Evolutionary conservation across 192 early-diverging fungal genomes (phyloP), one percentile per base, ranked within the genome.

Genomic region (Diversispora eburnea): DNA sequence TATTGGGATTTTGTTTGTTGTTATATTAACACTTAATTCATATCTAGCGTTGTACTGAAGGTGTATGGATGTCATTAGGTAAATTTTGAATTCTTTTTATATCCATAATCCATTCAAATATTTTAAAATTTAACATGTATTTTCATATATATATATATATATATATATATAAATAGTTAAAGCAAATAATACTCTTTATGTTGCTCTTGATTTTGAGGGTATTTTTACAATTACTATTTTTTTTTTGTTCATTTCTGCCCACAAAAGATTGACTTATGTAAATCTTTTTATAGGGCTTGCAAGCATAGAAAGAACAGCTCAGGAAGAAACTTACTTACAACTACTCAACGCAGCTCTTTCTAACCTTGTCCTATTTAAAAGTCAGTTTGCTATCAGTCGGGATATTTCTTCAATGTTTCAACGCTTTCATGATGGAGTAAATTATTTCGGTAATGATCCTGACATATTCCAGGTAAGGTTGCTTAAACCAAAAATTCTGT

Each of bases 151-250:
- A n/a, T n/a, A n/a, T n/a, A n/a, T n/a, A n/a, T n/a, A n/a, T 45
- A 67, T 49, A 48, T 19, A 67, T 67, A 20, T 39, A 43, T 46
- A 20, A n/a, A 19, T 12, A 72, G 70, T 51, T 6, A 61, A 61
- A 61, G 49, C 47, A 1, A 49, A 67, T 15, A 39, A 76, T 8
- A 70, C 51, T 59, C 67, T 76, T 52, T 76, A 76, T 76, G 75
- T 76, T 3, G 75, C 68, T 12, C 56, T 76, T 56, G 75, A 76
- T 57, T 76, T 76, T 70, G 75, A 76, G 70, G 75, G 75, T 76
- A 59, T 25, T 1, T 7, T 41, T n/a, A 33, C 49, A 5, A 22
- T 45, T 0, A 72, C 10, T 43, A n/a, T n/a, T 39, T 47, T 8
- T 4, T 10, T 57, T 17, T n/a, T 9, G 5, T 3, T 51, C 5